Evolutionary conservation across 2,329 filamentous ascomycete genomes (phyloP), one percentile per base, ranked within the genome.

Genomic region (Scedosporium aurantiacum): DNA sequence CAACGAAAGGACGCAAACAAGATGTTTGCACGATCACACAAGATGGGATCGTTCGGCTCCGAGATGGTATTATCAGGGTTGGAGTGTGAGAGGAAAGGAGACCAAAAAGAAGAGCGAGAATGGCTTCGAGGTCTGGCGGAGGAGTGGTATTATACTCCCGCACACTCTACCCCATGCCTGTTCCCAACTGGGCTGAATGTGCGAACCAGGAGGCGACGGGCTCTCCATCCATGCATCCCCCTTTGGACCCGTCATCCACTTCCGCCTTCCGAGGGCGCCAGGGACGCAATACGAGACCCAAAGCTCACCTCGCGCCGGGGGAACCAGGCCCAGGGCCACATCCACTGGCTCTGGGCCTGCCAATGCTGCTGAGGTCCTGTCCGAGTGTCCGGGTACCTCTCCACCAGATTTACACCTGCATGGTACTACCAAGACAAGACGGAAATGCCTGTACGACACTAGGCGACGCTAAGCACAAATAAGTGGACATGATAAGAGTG

Each of bases 1-100:
- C 54, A 62, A 62, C 54, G 63, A 64, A 59, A 66, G 67, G 67
- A 67, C 65, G 67, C 64, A 68, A 67, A 67, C 67, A 58, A 64
- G 59, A 65, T 23, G 65, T 65, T 60, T 65, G 63, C 66, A 65
- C 57, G 50, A 57, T 23, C 28, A 27, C 58, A 40, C 27, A 61
- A 43, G 50, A 52, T 32, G 37, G 32, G 43, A 55, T 41, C 28
- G 41, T 16, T 25, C 32, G 27, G 57, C 57, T 32, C 43, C 40
- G 43, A 41, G 25, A 37, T 43, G 27, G 41, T 40, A 58, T 55
- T 45, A 59, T 32, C 43, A 47, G 54, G 58, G 60, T 41, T 43
- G 47, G 62, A 60, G 55, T 25, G 45, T 14, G 21, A 54, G 25
- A 52, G 45, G 21, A 60, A 55, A 63, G 23, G 18, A 59, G 21